Evolutionary conservation across 345 rosid species (phyloP), one percentile per base, ranked within the genome.

Genomic region (Euphorbia lathyris): DNA sequence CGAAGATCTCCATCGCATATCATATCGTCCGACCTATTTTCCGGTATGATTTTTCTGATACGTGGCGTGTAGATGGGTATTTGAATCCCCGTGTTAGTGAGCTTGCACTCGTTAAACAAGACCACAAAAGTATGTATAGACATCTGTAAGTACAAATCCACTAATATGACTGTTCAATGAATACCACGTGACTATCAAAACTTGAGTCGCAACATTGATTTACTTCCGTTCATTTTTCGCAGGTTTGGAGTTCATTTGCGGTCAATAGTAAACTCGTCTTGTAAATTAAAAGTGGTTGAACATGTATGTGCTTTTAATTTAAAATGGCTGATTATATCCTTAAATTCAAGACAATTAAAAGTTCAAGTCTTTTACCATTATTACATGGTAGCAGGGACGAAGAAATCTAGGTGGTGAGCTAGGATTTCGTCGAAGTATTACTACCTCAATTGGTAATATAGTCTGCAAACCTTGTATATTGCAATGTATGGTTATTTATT

Each of bases 391-490:
- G 29, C 73, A 88, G 97, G 81, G 83, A 48, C 56, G 22, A 78
- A 76, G 56, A 74, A 77, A 76, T 68, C 57, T 74, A 36, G 73
- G 58, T 22, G 64, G 59, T 23, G 69, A 77, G 19, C 16, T 61
- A 61, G 70, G 70, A 60, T 73, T 74, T 36, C 68, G 57, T 68
- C 78, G 82, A 72, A 75, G 78, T 72, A 52, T 85, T 63, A 64
- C 85, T 9, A 80, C 88, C n/a, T 67, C 65, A 14, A 55, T 55
- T 7, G 91, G 91, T 85, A 78, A 58, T 19, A 66, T 69, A 63
- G 10, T 70, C n/a, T 29, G 32, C 68, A 58, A 1, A 40, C 9
- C 16, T 63, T 60, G 51, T 17, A n/a, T 45, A 3, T 59, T 29
- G 16, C 9, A 16, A 42, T 58, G 40, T 10, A 66, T 63, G 17